Conservation (phyloP, 805 yeast genomes). For the Candida xyloterini region DNA sequence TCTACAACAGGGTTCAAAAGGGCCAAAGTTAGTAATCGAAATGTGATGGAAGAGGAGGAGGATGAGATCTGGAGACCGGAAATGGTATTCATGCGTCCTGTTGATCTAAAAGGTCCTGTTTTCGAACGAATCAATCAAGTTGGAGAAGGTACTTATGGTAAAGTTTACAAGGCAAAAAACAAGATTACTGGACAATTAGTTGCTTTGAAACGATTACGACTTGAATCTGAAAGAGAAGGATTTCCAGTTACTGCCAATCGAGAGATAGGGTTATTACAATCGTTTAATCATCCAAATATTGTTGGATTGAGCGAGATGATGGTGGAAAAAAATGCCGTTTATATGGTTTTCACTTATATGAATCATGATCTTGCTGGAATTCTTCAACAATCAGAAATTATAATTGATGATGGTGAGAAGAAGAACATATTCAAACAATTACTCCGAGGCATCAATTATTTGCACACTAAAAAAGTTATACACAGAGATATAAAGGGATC, state of each 20-base stretch:
- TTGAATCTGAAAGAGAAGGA: slow-evolving; percentile 89
- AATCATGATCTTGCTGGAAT: slow-evolving; percentile 92
- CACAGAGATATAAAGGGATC: slow-evolving; percentile 85
- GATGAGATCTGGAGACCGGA: slow-evolving; percentile 10
- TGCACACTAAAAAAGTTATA: slow-evolving; percentile 65
- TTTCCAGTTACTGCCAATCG: slow-evolving; percentile 94
- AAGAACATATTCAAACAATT: slow-evolving; percentile 66
- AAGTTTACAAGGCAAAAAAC: slow-evolving; percentile 86
- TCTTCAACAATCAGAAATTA: slow-evolving; percentile 68
- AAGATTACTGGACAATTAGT: slow-evolving; percentile 63
- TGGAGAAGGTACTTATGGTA: slow-evolving; percentile 99
- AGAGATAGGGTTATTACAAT: slow-evolving; percentile 82
- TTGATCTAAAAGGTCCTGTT: slow-evolving; percentile 33
- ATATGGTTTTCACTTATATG: slow-evolving; percentile 91
- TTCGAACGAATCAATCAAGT: slow-evolving; percentile 82
- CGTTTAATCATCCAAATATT: slow-evolving; percentile 76
- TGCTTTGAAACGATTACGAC: slow-evolving; percentile 81
- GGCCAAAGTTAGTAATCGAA: slow-evolving; percentile 18
- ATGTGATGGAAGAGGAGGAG: slow-evolving; percentile 22
- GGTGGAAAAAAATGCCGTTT: slow-evolving; percentile 72
- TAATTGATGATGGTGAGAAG: slow-evolving; percentile 58
- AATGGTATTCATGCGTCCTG: slow-evolving; percentile 23
- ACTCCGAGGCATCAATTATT: slow-evolving; percentile 63
- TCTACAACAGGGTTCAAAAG: slow-evolving; percentile 16
- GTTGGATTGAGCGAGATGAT: slow-evolving; percentile 85